Evolutionary conservation across 352 stramenopile genomes (phyloP).

Genomic region (Phytopythium mirpurense): DNA sequence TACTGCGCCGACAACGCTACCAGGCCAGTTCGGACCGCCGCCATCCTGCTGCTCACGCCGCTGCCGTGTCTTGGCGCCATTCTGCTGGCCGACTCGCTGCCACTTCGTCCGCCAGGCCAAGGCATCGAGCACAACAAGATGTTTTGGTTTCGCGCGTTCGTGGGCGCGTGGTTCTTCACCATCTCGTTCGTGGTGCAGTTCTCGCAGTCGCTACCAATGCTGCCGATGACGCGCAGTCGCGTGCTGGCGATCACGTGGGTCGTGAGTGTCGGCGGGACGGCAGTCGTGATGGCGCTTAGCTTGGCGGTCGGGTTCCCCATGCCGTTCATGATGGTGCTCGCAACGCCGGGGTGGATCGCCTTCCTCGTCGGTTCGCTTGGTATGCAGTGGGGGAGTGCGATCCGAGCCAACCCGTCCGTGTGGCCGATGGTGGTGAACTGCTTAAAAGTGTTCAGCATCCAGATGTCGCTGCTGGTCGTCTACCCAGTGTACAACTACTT

Average conservation of each 20-base stretch:
- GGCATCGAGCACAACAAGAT: not conserved
- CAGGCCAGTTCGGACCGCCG: not conserved
- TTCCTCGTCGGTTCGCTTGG: no score
- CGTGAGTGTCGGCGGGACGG: not conserved
- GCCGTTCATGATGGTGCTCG: slow-evolving; percentile 36
- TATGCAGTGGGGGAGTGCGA: not conserved
- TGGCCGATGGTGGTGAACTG: slow-evolving; percentile 2
- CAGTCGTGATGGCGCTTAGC: slow-evolving; percentile 7
- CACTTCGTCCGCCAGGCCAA: not conserved
- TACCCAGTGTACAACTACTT: slow-evolving; percentile 44
- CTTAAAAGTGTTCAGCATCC: slow-evolving; percentile 12
- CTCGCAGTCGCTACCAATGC: not conserved
- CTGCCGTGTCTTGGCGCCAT: not conserved
- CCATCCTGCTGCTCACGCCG: not conserved
- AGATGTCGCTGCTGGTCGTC: slow-evolving; percentile 19
- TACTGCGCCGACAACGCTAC: not conserved
- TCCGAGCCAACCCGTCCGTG: slow-evolving; percentile 5
- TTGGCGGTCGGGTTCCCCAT: slow-evolving; percentile 28
- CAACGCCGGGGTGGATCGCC: slow-evolving; percentile 17
- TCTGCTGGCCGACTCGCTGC: not conserved
- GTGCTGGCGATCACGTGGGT: slow-evolving; percentile 9
- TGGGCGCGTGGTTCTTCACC: not conserved
- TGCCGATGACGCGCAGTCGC: not conserved
- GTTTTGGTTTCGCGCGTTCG: not conserved
- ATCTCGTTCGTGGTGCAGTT: not conserved